Evolutionary conservation across 495 filamentous ascomycete genomes (phyloP).

Genomic region (Neurospora sp.): DNA sequence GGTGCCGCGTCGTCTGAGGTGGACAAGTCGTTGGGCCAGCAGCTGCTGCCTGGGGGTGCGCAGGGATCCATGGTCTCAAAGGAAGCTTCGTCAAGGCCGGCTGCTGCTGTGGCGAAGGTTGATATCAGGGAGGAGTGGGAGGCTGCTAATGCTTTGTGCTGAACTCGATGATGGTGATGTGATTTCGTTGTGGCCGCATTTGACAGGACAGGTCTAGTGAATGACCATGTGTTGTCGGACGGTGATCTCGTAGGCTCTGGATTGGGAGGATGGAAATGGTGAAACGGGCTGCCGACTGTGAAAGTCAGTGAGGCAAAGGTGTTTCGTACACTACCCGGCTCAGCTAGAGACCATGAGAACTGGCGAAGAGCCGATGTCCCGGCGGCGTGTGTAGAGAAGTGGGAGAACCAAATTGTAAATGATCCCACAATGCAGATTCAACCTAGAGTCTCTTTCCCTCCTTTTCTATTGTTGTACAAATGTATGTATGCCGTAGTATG

Average conservation of each 20-base stretch:
- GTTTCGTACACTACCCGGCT: not conserved
- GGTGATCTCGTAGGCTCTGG: not conserved
- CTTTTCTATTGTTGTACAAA: not conserved
- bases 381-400: not conserved
- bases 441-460: not conserved
- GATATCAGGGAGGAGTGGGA: not conserved
- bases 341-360: not conserved
- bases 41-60: not conserved
- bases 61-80: not conserved
- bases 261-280: not conserved
- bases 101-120: not conserved
- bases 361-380: not conserved
- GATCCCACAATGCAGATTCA: not conserved
- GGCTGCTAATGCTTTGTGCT: not conserved
- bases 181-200: not conserved
- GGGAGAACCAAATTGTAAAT: not conserved
- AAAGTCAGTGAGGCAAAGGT: not conserved
- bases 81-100: not conserved
- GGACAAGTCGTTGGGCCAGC: not conserved
- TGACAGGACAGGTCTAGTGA: not conserved
- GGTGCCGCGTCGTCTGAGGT: not conserved
- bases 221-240: not conserved
- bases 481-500: not conserved
- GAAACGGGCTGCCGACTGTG: not conserved
- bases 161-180: not conserved